Percentiles rank a stretch among this genome's conserved stretches.
These are phyloP conservation scores for Penicillium capsulatum DNA, from an alignment of 2,329 filamentous ascomycete genomes.

Conservation along the genomic window DNA sequence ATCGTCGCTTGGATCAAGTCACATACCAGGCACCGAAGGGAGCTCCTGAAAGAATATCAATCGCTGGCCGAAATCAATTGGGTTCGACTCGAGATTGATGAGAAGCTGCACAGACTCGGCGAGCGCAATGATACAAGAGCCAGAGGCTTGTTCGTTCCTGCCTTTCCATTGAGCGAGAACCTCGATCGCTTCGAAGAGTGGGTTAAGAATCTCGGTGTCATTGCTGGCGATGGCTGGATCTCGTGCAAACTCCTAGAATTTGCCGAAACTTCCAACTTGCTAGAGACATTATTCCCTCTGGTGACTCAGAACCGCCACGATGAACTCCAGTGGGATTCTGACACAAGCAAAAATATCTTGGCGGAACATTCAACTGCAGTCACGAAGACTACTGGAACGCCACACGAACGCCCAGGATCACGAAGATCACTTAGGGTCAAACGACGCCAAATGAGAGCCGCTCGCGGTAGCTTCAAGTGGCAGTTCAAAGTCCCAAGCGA, in stretches of 20 bases:
- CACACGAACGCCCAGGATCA: no score
- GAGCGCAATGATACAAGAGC: slow-evolving; percentile 12
- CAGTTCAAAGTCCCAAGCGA: no score
- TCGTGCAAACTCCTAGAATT: background rate
- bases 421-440: no score
- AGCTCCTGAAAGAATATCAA: slow-evolving; percentile 2
- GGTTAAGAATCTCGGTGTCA: slow-evolving; percentile 4
- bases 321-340: no score
- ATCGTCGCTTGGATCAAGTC: background rate
- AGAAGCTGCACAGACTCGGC: slow-evolving; percentile 15
- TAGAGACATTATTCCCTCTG: no score
- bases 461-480: no score
- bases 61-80: slow-evolving; percentile 20
- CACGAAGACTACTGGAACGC: no score
- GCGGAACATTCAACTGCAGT: no score
- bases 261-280: background rate
- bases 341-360: no score
- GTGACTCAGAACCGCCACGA: no score
- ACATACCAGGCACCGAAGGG: slow-evolving; percentile 4
- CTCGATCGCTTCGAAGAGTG: slow-evolving; percentile 18
- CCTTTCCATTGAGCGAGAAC: slow-evolving; percentile 23
- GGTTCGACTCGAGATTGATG: slow-evolving; percentile 22
- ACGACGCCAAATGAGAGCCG: no score
- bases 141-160: slow-evolving; percentile 14
- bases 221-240: slow-evolving; percentile 1